Evolutionary conservation across 805 yeast genomes (phyloP), one percentile per base, ranked within the genome.

Genomic region (Candida pseudoglaebosa): DNA sequence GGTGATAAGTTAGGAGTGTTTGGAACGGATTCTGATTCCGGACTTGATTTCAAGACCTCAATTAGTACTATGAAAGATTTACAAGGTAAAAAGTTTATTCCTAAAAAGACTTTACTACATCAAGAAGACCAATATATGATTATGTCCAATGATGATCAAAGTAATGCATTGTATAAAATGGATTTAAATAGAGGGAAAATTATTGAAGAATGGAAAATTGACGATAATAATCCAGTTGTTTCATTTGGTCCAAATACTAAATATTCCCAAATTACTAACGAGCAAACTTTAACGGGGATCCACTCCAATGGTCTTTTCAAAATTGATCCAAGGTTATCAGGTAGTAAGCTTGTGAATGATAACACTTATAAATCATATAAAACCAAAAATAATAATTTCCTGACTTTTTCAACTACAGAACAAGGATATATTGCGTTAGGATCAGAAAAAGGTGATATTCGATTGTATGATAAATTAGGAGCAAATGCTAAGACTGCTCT

Each of bases 1-100:
- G 95, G 89, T 12, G 67, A 85, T 56, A 78, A 77, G 46, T 66
- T 89, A 40, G 96, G 96, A 24, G 89, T 89, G 4, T 87, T 88
- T 62, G 82, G 73, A 50, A 73, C 80, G 14, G 73, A 71, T 24
- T 75, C 71, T 29, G 29, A 15, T 9, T 67, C 65, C 28, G 67
- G 59, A 2, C 59, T 88, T 35, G 75, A 78, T 41, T 87, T 75
- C 51, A 63, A 75, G 15, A 78, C 95, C 4, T 77, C 95, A 0
- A 84, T 89, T 42, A 75, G 75, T 30, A 72, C 79, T 45, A 56
- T 89, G 22, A 55, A 72, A 19, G 69, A 72, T 18, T 61, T 77
- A 9, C 54, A 69, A 4, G 85, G 86, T 8, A 66, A 71, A 19
- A 34, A 16, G 18, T 51, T 73, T 21, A 67, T 61, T 9, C 95